These are phyloP conservation scores for Cornus controversa DNA, from an alignment of 148 eudicot species.

Conservation along the genomic window DNA sequence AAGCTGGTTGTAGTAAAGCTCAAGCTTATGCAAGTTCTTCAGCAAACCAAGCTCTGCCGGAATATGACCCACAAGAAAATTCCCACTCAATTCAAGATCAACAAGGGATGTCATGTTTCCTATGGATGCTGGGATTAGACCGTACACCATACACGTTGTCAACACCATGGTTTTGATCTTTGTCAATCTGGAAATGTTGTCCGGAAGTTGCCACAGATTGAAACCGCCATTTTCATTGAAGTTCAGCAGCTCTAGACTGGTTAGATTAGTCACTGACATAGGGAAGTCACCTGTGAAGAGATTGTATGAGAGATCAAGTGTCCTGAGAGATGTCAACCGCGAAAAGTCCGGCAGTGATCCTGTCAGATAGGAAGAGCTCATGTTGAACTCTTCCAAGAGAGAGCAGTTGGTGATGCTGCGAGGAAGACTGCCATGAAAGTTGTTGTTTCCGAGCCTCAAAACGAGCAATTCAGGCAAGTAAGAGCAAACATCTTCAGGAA, in stretches of 20 bases:
- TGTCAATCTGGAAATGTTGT: constrained; percentile 36
- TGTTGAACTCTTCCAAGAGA: constrained; percentile 51
- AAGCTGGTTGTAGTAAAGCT: constrained; percentile 76
- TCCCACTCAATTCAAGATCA: constrained; percentile 78
- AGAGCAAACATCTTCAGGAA: constrained; percentile 66
- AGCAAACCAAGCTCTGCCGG: constrained; percentile 66
- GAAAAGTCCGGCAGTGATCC: constrained; percentile 71
- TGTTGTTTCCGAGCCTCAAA: constrained; percentile 55
- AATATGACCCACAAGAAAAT: constrained; percentile 51
- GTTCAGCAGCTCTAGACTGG: constrained; percentile 50
- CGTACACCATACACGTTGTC: constrained; percentile 52
- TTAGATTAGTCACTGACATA: constrained; percentile 56
- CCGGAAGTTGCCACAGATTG: constrained; percentile 63
- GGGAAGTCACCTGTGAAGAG: constrained; percentile 66
- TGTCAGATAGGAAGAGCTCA: constrained; percentile 34
- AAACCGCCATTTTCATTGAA: constrained; percentile 61
- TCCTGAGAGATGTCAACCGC: constrained; percentile 37
- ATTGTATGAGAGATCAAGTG: constrained; percentile 63
- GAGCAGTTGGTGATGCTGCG: constrained; percentile 60
- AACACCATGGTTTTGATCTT: constrained; percentile 57
- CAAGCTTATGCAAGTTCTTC: constrained; percentile 50
- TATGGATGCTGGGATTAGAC: constrained; percentile 51
- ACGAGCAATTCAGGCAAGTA: constrained; percentile 55
- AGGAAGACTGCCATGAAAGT: constrained; percentile 51
- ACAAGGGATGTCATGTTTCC: constrained; percentile 80